Evolutionary conservation across 805 yeast genomes (phyloP), one percentile per base, ranked within the genome.

Genomic region (Maudiozyma bulderi): DNA sequence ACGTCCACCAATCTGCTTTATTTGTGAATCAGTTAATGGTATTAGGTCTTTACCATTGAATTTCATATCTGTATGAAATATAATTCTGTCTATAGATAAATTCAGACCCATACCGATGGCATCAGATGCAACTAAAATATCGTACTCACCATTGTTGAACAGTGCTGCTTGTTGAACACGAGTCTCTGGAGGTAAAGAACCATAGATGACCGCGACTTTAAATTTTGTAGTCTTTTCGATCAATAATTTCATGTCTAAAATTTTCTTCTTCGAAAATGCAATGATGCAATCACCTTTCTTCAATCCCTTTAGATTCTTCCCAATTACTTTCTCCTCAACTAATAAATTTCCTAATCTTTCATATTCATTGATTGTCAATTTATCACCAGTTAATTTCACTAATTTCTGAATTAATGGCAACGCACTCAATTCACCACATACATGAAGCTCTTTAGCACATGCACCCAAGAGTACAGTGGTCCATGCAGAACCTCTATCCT

Each of bases 21-120:
- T 75, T 49, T 82, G 81, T 0, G 96, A 84, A 4, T 75, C 67
- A 0, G 84, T 71, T 32, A 93, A 64, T 1, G 62, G 62, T 8
- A 65, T 66, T 51, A 72, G 67, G 13, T 64, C 66, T 11, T 58
- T 61, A 6, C 97, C 97, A 60, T 88, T 78, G 57, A 76, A 90
- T 65, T 93, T 93, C 45, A 63, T 62, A 30, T 77, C 69, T 0
- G 82, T 74, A 14, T 84, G 78, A 61, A 93, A 90, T 1, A 93
- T 75, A 5, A 93, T 77, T 51, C 98, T 71, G 50, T 81, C 79
- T 54, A 93, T 90, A 29, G 86, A 82, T 58, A 93, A 71, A 60
- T 93, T 93, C 47, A 93, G 73, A 0, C 99, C 99, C 97, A 93
- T 91, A 2, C 99, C 99, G 53, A 93, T 81, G 0, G 99, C 99